Evolutionary conservation across 352 stramenopile species (phyloP).

Genomic region (Phytophthora tubulina): DNA sequence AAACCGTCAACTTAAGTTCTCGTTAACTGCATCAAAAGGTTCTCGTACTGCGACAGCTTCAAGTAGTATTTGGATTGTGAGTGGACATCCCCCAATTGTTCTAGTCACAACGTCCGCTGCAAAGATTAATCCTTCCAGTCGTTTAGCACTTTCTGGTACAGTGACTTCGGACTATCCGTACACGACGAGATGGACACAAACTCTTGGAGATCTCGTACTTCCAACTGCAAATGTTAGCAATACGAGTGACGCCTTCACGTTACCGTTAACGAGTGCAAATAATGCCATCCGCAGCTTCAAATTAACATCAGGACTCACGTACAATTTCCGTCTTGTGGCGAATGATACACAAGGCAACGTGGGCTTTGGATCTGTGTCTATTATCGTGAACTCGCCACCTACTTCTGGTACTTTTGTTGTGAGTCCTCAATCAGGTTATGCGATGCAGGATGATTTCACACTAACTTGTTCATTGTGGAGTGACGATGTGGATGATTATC

Average conservation of each 20-base stretch:
- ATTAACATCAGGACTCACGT: conserved; percentile 71
- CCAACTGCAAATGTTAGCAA: conserved; percentile 36
- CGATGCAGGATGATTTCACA: conserved; percentile 63
- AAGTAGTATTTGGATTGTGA: conserved; percentile 58
- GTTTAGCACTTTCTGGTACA: conserved; percentile 44
- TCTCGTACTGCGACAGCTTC: conserved; percentile 28
- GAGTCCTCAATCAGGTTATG: conserved; percentile 54
- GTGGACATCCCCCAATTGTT: conserved; percentile 60
- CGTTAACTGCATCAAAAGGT: conserved; percentile 52
- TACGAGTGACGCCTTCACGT: conserved; percentile 51
- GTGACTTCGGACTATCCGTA: conserved; percentile 78
- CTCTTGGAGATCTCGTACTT: conserved; percentile 64
- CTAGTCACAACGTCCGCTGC: conserved; percentile 30
- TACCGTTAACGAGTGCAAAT: conserved; percentile 61
- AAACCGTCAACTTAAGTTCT: conserved; percentile 57
- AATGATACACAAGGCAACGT: conserved; percentile 61
- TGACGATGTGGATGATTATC: conserved; percentile 64
- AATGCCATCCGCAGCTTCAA: conserved; percentile 66
- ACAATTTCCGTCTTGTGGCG: conserved; percentile 69
- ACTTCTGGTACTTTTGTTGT: conserved; percentile 61
- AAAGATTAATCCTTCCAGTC: conserved; percentile 62
- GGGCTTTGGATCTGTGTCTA: conserved; percentile 59
- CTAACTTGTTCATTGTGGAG: conserved; percentile 69
- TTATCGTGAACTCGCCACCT: conserved; percentile 72
- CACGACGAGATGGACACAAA: conserved; percentile 59